phyloP scores from a whole-genome alignment of 805 yeast species.

The Ogataea methanolica region DNA sequence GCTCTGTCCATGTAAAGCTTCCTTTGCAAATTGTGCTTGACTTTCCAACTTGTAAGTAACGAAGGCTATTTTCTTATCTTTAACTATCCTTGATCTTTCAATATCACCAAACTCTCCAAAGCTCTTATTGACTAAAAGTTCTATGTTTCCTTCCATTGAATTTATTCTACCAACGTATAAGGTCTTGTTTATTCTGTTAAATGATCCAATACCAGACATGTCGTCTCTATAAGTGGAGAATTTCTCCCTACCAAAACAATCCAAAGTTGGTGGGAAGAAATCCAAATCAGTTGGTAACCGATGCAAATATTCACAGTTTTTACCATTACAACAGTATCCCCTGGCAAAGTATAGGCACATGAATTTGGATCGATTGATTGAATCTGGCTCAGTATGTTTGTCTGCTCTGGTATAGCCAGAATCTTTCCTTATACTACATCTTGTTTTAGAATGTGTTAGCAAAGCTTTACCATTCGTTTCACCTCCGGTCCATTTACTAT shows the following conservation, averaged over 20 bases:
- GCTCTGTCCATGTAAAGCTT: conserved; percentile 86
- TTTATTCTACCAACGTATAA: conserved; percentile 65
- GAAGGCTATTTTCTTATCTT: conserved; percentile 69
- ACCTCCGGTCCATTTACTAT: conserved; percentile 82
- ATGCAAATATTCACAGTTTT: conserved; percentile 71
- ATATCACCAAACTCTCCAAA: conserved; percentile 77
- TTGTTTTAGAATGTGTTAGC: conserved; percentile 45
- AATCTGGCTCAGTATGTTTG: conserved; percentile 29
- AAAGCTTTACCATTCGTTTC: conserved; percentile 41
- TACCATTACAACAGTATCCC: conserved; percentile 81
- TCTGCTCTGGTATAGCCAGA: conserved; percentile 75
- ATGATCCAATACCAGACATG: conserved; percentile 91
- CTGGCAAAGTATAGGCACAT: conserved; percentile 85
- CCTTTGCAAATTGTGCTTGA: conserved; percentile 92
- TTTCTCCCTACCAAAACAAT: conserved; percentile 91
- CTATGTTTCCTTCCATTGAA: conserved; percentile 34
- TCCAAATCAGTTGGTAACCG: conserved; percentile 66
- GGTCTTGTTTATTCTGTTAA: conserved; percentile 64
- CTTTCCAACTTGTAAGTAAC: conserved; percentile 63
- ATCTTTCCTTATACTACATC: conserved; percentile 58
- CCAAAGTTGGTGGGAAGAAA: conserved; percentile 56
- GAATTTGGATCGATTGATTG: conserved; percentile 32
- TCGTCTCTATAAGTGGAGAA: conserved; percentile 81
- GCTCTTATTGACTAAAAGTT: conserved; percentile 37
- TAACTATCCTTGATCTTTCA: conserved; percentile 58